phyloP scores from a whole-genome alignment of 1,284 basidiomycete species.

The Gomphus sp. region DNA sequence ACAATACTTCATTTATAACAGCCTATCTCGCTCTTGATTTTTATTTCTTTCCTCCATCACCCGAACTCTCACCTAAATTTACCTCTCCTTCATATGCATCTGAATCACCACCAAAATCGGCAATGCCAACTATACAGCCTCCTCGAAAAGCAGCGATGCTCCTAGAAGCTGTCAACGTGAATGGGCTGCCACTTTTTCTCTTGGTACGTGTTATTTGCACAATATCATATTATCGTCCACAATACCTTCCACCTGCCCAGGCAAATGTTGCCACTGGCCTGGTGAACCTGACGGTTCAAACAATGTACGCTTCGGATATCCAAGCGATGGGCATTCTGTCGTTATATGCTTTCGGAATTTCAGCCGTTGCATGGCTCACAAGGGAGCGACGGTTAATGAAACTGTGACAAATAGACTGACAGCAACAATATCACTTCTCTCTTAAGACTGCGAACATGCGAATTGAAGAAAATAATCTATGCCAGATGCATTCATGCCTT shows the following conservation, averaged over 20 bases:
- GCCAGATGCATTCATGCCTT: too few species aligned
- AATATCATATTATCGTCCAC: background rate
- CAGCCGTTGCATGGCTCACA: slow-evolving; percentile 49
- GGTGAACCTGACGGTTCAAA: slow-evolving; percentile 73
- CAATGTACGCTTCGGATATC: slow-evolving; percentile 66
- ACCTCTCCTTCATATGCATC: slow-evolving; percentile 1
- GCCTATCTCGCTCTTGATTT: slow-evolving; percentile 76
- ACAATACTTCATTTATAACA: slow-evolving; percentile 81
- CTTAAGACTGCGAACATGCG: too few species aligned
- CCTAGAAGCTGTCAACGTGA: slow-evolving; percentile 75
- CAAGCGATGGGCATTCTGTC: slow-evolving; percentile 58
- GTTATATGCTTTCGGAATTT: slow-evolving; percentile 54
- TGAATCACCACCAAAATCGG: background rate
- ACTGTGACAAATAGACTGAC: too few species aligned
- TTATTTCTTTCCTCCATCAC: slow-evolving; percentile 46
- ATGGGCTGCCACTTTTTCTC: slow-evolving; percentile 76
- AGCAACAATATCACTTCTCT: background rate
- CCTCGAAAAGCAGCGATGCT: slow-evolving; percentile 42
- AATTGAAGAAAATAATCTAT: too few species aligned
- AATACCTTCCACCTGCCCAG: slow-evolving; percentile 27
- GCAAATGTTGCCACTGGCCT: slow-evolving; percentile 85
- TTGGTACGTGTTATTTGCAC: slow-evolving; percentile 42
- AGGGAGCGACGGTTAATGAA: slow-evolving; percentile 26
- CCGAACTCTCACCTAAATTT: slow-evolving; percentile 11
- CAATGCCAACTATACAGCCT: background rate